phyloP scores from a whole-genome alignment of 2,329 filamentous ascomycete genomes.

The Helminthosporium solani region DNA sequence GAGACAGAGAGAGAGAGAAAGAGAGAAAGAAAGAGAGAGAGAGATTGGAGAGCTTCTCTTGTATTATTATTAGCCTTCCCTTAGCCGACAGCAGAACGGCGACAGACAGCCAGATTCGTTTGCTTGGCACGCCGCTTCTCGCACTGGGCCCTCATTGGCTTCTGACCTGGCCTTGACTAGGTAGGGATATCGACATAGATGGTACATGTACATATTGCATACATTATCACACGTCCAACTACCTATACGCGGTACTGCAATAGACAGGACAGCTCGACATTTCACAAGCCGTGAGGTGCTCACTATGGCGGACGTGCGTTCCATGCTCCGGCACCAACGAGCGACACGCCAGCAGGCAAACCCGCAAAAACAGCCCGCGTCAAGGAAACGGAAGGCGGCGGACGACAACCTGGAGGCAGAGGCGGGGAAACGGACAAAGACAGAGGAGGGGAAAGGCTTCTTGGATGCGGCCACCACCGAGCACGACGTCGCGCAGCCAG shows the following conservation, averaged over 20 bases:
- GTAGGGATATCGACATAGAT: no score
- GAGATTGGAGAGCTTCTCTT: no score
- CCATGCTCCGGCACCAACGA: conserved; percentile 42
- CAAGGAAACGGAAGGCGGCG: conserved; percentile 40
- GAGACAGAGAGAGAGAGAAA: no score
- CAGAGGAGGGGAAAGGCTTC: conserved; percentile 36
- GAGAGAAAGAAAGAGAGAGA: no score
- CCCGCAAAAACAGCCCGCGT: conserved; percentile 29
- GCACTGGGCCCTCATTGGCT: background rate
- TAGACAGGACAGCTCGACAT: no score
- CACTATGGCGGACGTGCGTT: conserved; percentile 42
- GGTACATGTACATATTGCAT: background rate
- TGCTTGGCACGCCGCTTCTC: conserved; percentile 12
- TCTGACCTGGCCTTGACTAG: background rate
- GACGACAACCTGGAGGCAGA: conserved; percentile 31
- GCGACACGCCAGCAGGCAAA: conserved; percentile 39
- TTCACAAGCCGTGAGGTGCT: no score
- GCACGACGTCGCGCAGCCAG: conserved; percentile 9
- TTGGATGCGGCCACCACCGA: conserved; percentile 31
- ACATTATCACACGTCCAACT: background rate
- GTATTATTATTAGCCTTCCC: no score
- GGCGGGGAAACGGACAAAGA: conserved; percentile 36
- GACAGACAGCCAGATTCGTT: no score
- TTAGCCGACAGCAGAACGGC: no score
- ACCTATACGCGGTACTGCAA: no score